Percentiles rank a stretch among this genome's conserved stretches.
Evolutionary conservation across 441 rosid species (phyloP).

Genomic region (Mallotus repandus): DNA sequence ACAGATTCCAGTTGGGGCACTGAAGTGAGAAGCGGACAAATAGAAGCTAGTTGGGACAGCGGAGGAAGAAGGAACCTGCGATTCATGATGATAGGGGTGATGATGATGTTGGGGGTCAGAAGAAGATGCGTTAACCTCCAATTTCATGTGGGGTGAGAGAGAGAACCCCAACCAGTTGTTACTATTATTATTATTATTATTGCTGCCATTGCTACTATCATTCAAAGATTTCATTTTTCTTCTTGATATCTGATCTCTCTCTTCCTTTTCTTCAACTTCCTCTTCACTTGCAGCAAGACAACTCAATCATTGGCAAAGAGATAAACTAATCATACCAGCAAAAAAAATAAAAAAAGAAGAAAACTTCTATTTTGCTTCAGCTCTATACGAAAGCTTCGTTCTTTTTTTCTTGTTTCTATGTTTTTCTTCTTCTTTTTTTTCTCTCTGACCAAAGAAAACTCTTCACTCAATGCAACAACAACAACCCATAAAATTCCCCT

Average conservation of each 20-base stretch:
- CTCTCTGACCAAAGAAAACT: slow-evolving; percentile 15
- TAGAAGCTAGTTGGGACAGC: slow-evolving; percentile 47
- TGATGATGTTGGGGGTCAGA: slow-evolving; percentile 37
- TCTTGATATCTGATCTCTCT: slow-evolving; percentile 18
- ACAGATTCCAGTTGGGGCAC: slow-evolving; percentile 32
- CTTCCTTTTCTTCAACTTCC: slow-evolving; percentile 21
- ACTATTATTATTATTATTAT: slow-evolving; percentile 16
- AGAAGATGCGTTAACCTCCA: slow-evolving; percentile 44
- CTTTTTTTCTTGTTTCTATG: slow-evolving; percentile 23
- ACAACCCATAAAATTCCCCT: slow-evolving; percentile 11
- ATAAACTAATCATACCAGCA: slow-evolving; percentile 41
- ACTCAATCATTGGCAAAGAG: slow-evolving; percentile 54
- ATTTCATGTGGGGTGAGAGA: slow-evolving; percentile 68
- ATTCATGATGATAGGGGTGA: slow-evolving; percentile 31
- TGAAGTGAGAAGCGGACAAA: slow-evolving; percentile 36
- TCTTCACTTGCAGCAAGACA: slow-evolving; percentile 22
- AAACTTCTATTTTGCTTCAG: slow-evolving; percentile 20
- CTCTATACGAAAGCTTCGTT: slow-evolving; percentile 25
- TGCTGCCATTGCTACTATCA: slow-evolving; percentile 35
- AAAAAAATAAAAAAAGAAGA: slow-evolving; percentile 5
- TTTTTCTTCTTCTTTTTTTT: slow-evolving; percentile 28
- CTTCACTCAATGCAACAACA: slow-evolving; percentile 23
- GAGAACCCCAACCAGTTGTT: slow-evolving; percentile 72
- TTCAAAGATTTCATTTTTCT: slow-evolving; percentile 49
- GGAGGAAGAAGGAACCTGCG: slow-evolving; percentile 19